Percentiles rank a stretch among this genome's conserved stretches.
These are phyloP conservation scores for Aspergillus felis DNA, from an alignment of 2,329 filamentous ascomycete species.

Conservation along the genomic window DNA sequence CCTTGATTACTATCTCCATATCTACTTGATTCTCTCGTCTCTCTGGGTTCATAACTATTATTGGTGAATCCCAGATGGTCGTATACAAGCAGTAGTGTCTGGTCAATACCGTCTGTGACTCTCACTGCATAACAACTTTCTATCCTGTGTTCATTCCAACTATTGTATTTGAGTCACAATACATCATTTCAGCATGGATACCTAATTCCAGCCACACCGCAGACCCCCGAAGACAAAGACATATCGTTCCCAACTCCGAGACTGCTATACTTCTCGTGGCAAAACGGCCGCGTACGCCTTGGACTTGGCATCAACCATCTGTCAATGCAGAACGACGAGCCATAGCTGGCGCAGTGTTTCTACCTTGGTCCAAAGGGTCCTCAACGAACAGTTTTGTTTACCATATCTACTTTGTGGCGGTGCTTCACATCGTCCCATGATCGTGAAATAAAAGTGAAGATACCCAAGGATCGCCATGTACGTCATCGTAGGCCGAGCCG, in stretches of 20 bases:
- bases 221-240: no score
- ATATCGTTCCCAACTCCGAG: neutral
- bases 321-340: neutral
- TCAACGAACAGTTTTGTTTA: neutral
- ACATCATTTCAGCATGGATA: neutral
- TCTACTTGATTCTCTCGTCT: neutral
- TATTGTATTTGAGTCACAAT: neutral
- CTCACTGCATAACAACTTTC: neutral
- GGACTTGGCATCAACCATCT: neutral
- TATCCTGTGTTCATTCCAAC: no score
- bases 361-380: neutral
- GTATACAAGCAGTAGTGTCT: neutral
- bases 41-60: no score
- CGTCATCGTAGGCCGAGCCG: neutral
- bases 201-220: neutral
- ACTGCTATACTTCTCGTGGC: neutral
- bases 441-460: neutral
- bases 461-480: neutral
- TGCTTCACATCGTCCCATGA: neutral
- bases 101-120: neutral
- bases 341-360: neutral
- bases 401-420: neutral
- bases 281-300: conserved; percentile 6
- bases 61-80: no score
- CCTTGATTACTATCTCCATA: no score